Conservation (phyloP, 192 early-diverging fungal species). For the Phlyctochytrium planicorne region DNA sequence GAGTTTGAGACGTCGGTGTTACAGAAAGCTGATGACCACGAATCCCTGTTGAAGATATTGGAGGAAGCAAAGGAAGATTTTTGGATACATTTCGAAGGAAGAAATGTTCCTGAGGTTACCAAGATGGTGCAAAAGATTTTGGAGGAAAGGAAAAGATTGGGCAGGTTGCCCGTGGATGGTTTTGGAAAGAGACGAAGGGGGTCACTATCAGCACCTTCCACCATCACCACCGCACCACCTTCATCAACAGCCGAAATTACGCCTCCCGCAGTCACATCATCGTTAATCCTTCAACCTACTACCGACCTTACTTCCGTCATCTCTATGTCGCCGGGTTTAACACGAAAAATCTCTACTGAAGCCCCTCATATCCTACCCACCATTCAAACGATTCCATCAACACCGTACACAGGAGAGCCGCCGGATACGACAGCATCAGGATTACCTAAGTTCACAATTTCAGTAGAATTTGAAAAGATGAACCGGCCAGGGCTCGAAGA, state of each 20-base stretch:
- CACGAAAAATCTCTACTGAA: not conserved
- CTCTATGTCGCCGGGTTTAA: not conserved
- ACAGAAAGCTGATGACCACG: not conserved
- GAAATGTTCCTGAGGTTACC: slow-evolving; percentile 49
- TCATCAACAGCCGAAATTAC: too few species aligned
- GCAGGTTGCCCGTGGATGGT: not conserved
- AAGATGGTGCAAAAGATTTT: slow-evolving; percentile 56
- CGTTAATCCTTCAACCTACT: not conserved
- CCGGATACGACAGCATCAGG: not conserved
- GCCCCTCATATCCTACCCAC: not conserved
- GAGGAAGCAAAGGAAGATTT: slow-evolving; percentile 28
- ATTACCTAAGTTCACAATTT: slow-evolving; percentile 47
- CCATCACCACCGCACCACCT: not conserved
- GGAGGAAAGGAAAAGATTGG: slow-evolving; percentile 30
- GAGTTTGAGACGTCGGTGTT: slow-evolving; percentile 56
- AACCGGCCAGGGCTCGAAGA: slow-evolving; percentile 57
- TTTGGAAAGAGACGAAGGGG: not conserved
- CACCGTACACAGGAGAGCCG: not conserved
- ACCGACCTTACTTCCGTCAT: too few species aligned
- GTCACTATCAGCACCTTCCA: not conserved
- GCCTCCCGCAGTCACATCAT: not conserved
- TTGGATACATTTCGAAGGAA: slow-evolving; percentile 72
- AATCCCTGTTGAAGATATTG: not conserved
- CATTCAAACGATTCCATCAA: not conserved
- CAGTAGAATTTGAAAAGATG: slow-evolving; percentile 70